These are phyloP conservation scores for Ulmus americana DNA, from an alignment of 331 rosid species.

Conservation along the genomic window DNA sequence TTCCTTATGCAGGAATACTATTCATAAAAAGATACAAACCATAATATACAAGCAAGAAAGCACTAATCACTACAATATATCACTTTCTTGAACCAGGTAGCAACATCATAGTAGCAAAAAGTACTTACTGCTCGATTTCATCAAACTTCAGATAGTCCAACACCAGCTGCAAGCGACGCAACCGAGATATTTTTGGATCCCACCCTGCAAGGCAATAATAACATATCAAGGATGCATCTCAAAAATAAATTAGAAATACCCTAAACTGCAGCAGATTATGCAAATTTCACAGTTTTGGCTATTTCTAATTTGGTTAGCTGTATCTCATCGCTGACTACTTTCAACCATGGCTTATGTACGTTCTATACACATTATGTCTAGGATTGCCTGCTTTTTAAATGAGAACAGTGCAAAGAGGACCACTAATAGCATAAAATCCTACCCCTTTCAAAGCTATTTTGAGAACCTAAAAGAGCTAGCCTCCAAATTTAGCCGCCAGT, in stretches of 20 bases:
- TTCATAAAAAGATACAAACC: not conserved
- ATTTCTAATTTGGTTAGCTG: not conserved
- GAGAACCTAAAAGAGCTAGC: too few relatives aligned
- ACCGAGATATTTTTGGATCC: slow-evolving; percentile 73
- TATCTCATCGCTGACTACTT: not conserved
- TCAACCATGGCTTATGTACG: not conserved
- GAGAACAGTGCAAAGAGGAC: not conserved
- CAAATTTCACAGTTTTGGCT: not conserved
- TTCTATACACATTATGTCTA: not conserved
- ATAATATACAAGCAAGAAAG: slow-evolving; percentile 9
- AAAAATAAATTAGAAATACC: slow-evolving; percentile 10
- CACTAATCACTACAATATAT: slow-evolving; percentile 4
- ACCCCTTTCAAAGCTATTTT: too few relatives aligned
- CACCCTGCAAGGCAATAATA: slow-evolving; percentile 62
- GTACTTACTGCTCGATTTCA: slow-evolving; percentile 71
- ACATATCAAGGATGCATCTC: slow-evolving; percentile 15
- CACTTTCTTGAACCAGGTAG: slow-evolving; percentile 5
- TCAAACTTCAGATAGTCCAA: slow-evolving; percentile 82
- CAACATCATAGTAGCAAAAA: slow-evolving; percentile 15
- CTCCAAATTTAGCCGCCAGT: too few relatives aligned
- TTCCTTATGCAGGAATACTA: not conserved
- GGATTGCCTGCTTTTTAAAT: not conserved
- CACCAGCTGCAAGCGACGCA: slow-evolving; percentile 70
- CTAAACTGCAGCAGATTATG: slow-evolving; percentile 11
- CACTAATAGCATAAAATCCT: too few relatives aligned